These are phyloP conservation scores for Skeletonema tropicum DNA, from an alignment of 108 stramenopile species.

Conservation along the genomic window DNA sequence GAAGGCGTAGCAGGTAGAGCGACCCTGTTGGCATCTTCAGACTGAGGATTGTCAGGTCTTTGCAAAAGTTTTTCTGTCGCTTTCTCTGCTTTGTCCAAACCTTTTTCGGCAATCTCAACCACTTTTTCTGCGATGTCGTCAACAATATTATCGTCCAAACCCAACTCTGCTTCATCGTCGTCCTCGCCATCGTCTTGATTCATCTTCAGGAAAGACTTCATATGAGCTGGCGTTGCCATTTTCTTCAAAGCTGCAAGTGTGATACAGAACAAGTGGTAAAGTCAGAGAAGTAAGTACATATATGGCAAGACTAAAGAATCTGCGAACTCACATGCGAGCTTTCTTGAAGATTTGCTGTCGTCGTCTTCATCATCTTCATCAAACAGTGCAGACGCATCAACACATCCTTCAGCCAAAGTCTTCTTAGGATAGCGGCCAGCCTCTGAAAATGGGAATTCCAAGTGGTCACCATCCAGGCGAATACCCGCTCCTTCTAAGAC, in stretches of 20 bases:
- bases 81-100: neutral
- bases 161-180: conserved; percentile 26
- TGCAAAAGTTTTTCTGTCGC: neutral
- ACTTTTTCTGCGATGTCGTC: neutral
- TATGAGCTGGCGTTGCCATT: neutral
- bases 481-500: conserved; percentile 22
- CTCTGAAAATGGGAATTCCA: conserved; percentile 87
- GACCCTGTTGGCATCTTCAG: neutral
- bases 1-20: neutral
- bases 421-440: conserved; percentile 70
- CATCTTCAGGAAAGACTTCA: conserved; percentile 2
- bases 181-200: conserved; percentile 20
- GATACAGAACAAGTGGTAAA: neutral
- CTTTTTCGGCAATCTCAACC: neutral
- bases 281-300: neutral
- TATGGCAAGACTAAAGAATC: no score
- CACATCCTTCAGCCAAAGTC: conserved; percentile 65
- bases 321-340: conserved; percentile 19
- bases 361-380: conserved; percentile 26
- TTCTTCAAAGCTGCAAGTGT: conserved; percentile 6
- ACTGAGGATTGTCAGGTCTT: neutral
- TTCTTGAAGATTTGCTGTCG: neutral
- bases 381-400: conserved; percentile 44
- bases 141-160: neutral
- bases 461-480: conserved; percentile 60